These are phyloP conservation scores for Nakataea oryzae DNA, from an alignment of 2,329 filamentous ascomycete genomes.

Conservation along the genomic window DNA sequence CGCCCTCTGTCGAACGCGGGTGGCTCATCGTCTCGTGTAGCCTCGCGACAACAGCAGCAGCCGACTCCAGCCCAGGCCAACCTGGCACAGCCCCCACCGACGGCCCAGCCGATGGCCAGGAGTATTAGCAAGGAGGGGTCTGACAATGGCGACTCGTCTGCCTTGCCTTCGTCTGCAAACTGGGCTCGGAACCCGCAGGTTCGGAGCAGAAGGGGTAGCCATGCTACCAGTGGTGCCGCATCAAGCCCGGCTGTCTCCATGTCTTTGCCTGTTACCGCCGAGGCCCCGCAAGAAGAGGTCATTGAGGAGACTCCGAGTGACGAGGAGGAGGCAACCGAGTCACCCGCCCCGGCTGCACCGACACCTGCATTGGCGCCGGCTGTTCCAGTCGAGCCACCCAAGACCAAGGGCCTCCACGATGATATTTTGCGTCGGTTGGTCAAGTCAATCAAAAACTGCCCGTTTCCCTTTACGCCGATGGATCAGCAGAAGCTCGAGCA, in stretches of 20 bases:
- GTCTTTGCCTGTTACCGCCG: conserved; percentile 42
- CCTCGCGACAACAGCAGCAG: conserved; percentile 40
- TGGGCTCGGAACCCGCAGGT: conserved; percentile 70
- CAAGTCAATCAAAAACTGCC: conserved; percentile 24
- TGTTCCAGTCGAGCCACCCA: not conserved
- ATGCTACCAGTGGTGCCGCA: conserved; percentile 70
- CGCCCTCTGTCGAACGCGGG: conserved; percentile 45
- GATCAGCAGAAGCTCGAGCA: conserved; percentile 14
- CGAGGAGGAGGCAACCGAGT: conserved; percentile 14
- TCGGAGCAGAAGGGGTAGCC: conserved; percentile 61
- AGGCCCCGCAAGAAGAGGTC: conserved; percentile 32
- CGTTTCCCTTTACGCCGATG: conserved; percentile 16
- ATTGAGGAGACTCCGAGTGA: conserved; percentile 20
- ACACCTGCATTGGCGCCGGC: not conserved
- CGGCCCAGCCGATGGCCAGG: conserved; percentile 57
- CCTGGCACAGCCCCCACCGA: conserved; percentile 18
- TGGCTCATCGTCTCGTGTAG: conserved; percentile 40
- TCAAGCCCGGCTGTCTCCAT: conserved; percentile 70
- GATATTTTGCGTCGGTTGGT: conserved; percentile 23
- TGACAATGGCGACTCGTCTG: conserved; percentile 69
- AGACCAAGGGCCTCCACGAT: conserved; percentile 7
- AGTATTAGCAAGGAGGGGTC: conserved; percentile 71
- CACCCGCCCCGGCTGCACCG: not conserved
- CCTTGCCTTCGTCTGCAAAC: conserved; percentile 84
- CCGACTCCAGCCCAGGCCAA: conserved; percentile 14